phyloP scores from a whole-genome alignment of 139 green algal species.

The Volvox africanus region DNA sequence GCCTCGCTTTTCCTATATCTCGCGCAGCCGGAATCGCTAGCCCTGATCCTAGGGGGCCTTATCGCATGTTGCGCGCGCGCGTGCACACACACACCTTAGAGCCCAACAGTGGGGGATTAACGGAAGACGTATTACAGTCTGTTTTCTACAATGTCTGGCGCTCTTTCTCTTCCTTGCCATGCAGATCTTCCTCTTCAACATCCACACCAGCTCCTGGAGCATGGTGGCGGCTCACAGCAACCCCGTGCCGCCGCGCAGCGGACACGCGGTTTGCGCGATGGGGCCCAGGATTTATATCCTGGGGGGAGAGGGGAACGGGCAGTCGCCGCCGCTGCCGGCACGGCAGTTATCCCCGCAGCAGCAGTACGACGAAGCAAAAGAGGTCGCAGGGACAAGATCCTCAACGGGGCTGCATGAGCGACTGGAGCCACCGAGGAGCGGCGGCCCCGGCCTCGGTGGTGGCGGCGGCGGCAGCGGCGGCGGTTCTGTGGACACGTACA shows the following conservation, averaged over 20 bases:
- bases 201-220: not conserved
- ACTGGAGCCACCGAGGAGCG: not conserved
- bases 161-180: not conserved
- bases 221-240: constrained; percentile 35
- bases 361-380: not conserved
- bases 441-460: not conserved
- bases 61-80: too few relatives aligned
- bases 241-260: constrained; percentile 25
- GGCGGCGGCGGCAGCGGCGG: not conserved
- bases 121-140: too few relatives aligned
- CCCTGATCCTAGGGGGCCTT: too few relatives aligned
- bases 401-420: not conserved
- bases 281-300: constrained; percentile 35
- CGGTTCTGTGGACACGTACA: not conserved
- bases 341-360: not conserved
- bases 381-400: not conserved
- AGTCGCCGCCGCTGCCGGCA: not conserved
- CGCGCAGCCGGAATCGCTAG: too few relatives aligned
- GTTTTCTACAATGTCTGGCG: too few relatives aligned
- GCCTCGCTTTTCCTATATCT: too few relatives aligned
- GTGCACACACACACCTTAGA: too few relatives aligned
- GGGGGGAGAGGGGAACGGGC: constrained; percentile 19
- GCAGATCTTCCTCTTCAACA: constrained; percentile 40
- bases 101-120: too few relatives aligned
- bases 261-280: constrained; percentile 25